These are phyloP conservation scores for Alternaria infectoria DNA, from an alignment of 2,329 filamentous ascomycete species.

Conservation along the genomic window DNA sequence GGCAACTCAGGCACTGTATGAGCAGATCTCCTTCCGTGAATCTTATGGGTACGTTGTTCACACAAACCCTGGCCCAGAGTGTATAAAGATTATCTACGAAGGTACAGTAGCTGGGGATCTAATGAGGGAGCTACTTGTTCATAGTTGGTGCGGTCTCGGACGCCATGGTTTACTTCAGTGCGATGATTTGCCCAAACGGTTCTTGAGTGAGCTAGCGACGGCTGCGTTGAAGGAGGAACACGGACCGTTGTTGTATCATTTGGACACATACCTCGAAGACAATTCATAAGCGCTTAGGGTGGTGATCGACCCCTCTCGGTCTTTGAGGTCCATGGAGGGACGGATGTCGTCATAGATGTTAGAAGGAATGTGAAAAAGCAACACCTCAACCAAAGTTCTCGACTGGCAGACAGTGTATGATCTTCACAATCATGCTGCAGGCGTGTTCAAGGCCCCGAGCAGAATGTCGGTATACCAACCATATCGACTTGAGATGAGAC, in stretches of 20 bases:
- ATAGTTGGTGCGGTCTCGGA: neutral
- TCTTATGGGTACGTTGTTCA: neutral
- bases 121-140: neutral
- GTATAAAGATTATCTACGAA: neutral
- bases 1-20: neutral
- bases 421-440: neutral
- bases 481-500: neutral
- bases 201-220: neutral
- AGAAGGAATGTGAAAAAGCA: neutral
- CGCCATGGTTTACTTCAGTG: neutral
- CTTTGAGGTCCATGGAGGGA: neutral
- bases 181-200: neutral
- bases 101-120: neutral
- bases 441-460: neutral
- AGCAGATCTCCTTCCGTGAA: neutral
- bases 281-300: neutral
- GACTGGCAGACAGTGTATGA: neutral
- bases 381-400: neutral
- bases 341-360: neutral
- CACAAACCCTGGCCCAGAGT: neutral
- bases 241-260: neutral
- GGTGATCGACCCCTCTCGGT: neutral
- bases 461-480: neutral
- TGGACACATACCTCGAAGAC: neutral
- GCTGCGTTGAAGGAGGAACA: neutral